Percentiles rank a stretch among this genome's conserved stretches.
Evolutionary conservation across 495 filamentous ascomycete species (phyloP).

Genomic region (Viridothelium virens): DNA sequence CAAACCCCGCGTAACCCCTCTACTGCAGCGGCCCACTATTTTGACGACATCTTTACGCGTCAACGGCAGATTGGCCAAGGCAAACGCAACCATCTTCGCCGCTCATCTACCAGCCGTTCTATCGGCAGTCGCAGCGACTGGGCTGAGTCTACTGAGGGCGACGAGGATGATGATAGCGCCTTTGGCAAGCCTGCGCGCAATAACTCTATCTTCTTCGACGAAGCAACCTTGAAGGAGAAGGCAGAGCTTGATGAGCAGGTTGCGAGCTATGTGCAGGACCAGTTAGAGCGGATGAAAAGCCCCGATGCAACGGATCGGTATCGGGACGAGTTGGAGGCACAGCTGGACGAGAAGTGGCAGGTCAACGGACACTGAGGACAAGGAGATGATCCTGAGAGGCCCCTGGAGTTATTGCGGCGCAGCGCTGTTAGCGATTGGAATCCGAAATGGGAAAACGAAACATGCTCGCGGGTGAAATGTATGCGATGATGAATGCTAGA

Average conservation of each 20-base stretch:
- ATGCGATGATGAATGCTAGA: neutral
- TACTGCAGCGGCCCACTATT: conserved; percentile 79
- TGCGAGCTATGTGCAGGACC: conserved; percentile 34
- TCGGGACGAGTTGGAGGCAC: conserved; percentile 33
- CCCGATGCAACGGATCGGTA: conserved; percentile 22
- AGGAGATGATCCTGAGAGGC: neutral
- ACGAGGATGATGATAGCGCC: conserved; percentile 31
- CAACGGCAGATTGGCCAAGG: conserved; percentile 34
- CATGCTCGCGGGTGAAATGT: neutral
- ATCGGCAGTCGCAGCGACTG: conserved; percentile 83
- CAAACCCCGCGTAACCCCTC: conserved; percentile 85
- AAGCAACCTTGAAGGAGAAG: conserved; percentile 29
- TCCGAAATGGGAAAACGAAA: neutral
- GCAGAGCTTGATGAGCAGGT: conserved; percentile 34
- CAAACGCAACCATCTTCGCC: conserved; percentile 44
- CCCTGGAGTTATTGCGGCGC: neutral
- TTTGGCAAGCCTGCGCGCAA: conserved; percentile 14
- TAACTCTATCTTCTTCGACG: conserved; percentile 28
- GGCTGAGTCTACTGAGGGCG: conserved; percentile 43
- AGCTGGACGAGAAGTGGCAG: conserved; percentile 24
- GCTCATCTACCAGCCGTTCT: conserved; percentile 75
- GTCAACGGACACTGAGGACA: neutral
- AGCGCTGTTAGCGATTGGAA: neutral
- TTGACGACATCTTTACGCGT: conserved; percentile 78
- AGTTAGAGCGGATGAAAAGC: conserved; percentile 31